Evolutionary conservation across 1,139 yeast species (phyloP), one percentile per base, ranked within the genome.

Genomic region (Yarrowia galli): DNA sequence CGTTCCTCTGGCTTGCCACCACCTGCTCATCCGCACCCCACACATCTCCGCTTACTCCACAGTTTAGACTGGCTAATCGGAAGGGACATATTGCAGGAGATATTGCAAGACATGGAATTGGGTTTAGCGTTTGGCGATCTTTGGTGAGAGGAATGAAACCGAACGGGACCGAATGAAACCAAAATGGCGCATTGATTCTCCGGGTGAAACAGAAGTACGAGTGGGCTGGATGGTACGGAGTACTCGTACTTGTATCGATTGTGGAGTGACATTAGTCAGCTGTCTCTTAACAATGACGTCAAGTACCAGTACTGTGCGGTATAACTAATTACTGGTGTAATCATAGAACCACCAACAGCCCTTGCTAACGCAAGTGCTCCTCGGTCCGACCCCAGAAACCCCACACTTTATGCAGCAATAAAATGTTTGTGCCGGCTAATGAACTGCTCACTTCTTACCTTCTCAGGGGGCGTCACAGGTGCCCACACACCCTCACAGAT

Each of bases 321-420:
- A n/a, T 40, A n/a, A n/a, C 43, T 10, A 42, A 7, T 8, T 15
- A 8, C 25, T 9, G n/a, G n/a, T n/a, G n/a, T n/a, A n/a, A n/a
- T n/a, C n/a, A n/a, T n/a, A n/a, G n/a, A n/a, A 35, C 15, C 46
- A 8, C 25, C 48, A 22, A 46, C n/a, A n/a, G n/a, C n/a, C n/a
- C n/a, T n/a, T n/a, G n/a, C n/a, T n/a, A n/a, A n/a, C n/a, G n/a
- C n/a, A n/a, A n/a, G n/a, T n/a, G n/a, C n/a, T n/a, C 51, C 51
- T 46, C 32, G 51, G 51, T 46, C 51, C 51, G 4, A 9, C 18
- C 13, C 22, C 28, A 18, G 49, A 32, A 18, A 8, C 56, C 56
- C 56, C 56, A 49, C 56, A 49, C 40, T 32, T 32, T 32, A 18
- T 49, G 56, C 56, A 32, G 56, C 40, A 32, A 32, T 3, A 5